These are phyloP conservation scores for Paecilomyces sp. DNA, from an alignment of 2,329 filamentous ascomycete genomes.

Conservation along the genomic window DNA sequence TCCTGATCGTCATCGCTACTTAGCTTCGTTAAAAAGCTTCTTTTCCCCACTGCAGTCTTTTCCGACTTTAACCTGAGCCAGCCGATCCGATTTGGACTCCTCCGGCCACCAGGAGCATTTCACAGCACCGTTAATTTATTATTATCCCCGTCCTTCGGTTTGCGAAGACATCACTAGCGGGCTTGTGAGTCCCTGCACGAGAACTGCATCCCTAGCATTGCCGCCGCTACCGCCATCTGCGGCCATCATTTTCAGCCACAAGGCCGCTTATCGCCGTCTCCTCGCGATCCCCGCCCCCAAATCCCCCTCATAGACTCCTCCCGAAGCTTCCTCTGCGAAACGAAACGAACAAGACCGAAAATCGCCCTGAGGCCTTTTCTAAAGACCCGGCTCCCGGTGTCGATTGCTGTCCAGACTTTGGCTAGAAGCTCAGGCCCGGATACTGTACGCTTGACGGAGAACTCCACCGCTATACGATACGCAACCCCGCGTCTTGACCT, in stretches of 20 bases:
- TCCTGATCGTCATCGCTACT: background rate
- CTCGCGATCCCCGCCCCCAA: background rate
- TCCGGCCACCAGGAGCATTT: background rate
- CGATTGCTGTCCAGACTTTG: background rate
- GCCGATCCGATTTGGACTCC: background rate
- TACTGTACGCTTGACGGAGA: background rate
- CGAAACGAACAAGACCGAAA: background rate
- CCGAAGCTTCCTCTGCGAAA: constrained; percentile 1
- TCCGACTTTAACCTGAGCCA: background rate
- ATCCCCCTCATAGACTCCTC: background rate
- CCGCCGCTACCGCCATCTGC: constrained; percentile 4
- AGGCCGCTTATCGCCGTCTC: constrained; percentile 5
- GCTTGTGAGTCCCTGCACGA: background rate
- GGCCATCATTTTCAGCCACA: constrained; percentile 4
- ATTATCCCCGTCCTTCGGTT: background rate
- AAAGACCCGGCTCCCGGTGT: background rate
- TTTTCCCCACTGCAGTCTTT: background rate
- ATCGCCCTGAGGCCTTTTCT: background rate
- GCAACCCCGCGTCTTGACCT: background rate
- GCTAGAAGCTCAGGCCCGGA: background rate
- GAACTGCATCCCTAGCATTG: background rate
- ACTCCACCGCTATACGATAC: background rate
- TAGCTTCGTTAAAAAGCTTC: background rate
- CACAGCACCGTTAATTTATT: background rate
- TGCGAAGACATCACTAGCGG: background rate